Base-by-base conservation (phyloP, 495 filamentous ascomycete genomes). In the Penicillium manginii region DNA sequence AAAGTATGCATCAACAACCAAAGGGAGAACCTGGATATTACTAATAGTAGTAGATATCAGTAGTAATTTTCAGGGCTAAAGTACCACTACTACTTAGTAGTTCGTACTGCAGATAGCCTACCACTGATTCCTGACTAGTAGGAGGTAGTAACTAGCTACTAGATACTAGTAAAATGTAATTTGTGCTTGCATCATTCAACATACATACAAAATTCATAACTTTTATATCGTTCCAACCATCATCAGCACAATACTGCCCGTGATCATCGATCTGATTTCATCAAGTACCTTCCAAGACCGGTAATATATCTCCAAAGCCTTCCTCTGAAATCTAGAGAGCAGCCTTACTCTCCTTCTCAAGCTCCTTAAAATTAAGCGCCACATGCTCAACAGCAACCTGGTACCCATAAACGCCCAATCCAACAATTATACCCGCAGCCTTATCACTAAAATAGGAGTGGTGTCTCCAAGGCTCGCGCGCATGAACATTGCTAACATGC, bases 371-470 rank as follows among this genome's bases (percentile, higher is more conserved):
- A 54, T 78, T 77, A 58, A 68, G 22, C 52, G 78, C 78, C 35
- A 82, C 80, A 77, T 83, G 87, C 67, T 86, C 84, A 55, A 91
- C 74, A 4, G 88, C 87, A 64, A 86, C 87, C 55, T 78, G 84
- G 71, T 91, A 91, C 57, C 88, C 88, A 73, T 80, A 85, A 35
- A 80, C 79, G 0, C 88, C 88, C 70, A 91, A 63, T 0, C 88
- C 88, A 57, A 84, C 86, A 61, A 91, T 84, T 37, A 89, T 81
- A 0, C 81, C 87, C 46, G 79, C 78, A 12, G 88, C 88, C 74
- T 88, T 90, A 70, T 91, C 88, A 62, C 82, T 85, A 40, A 91
- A 77, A 62, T 85, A 90, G 54, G 84, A 86, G 45, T 88, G 83
- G 56, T 84, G 78, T 56, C 87, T 75, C 60, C 77, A 91, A 9